phyloP scores from a whole-genome alignment of 176 grass and related monocot genomes.

The Musa schizocarpa region DNA sequence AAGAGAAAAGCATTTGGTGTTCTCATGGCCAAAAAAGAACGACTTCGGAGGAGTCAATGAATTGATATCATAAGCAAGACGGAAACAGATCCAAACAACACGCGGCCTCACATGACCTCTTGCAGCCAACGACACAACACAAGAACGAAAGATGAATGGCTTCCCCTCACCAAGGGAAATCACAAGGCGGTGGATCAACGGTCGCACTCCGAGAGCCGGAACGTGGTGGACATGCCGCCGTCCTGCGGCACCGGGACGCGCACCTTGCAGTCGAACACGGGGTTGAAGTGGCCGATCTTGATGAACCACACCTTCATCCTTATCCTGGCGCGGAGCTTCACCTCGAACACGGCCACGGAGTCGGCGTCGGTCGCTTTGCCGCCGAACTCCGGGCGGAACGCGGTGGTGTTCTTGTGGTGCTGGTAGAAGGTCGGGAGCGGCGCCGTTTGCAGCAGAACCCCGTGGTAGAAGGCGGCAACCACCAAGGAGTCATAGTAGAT shows the following conservation, averaged over 20 bases:
- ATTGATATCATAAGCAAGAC: no score
- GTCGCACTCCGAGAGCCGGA: background rate
- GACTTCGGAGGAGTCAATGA: no score
- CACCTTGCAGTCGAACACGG: slow-evolving; percentile 1
- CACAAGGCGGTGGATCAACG: background rate
- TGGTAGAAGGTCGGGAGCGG: slow-evolving; percentile 4
- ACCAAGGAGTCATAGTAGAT: slow-evolving; percentile 1
- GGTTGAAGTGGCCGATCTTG: background rate
- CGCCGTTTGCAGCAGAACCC: background rate
- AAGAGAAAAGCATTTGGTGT: no score
- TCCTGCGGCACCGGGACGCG: background rate
- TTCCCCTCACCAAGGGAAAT: no score
- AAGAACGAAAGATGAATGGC: no score
- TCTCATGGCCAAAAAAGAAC: no score
- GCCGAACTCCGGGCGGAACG: background rate
- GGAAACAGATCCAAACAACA: no score
- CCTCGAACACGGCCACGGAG: background rate
- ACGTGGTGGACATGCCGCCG: background rate
- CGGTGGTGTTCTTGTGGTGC: background rate
- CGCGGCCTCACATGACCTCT: no score
- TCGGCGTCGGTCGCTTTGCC: background rate
- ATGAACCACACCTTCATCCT: slow-evolving; percentile 3
- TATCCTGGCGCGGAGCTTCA: background rate
- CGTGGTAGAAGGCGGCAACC: background rate
- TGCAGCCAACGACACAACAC: no score